Evolutionary conservation across 805 yeast species (phyloP).

Genomic region (Starmerella bombicola): DNA sequence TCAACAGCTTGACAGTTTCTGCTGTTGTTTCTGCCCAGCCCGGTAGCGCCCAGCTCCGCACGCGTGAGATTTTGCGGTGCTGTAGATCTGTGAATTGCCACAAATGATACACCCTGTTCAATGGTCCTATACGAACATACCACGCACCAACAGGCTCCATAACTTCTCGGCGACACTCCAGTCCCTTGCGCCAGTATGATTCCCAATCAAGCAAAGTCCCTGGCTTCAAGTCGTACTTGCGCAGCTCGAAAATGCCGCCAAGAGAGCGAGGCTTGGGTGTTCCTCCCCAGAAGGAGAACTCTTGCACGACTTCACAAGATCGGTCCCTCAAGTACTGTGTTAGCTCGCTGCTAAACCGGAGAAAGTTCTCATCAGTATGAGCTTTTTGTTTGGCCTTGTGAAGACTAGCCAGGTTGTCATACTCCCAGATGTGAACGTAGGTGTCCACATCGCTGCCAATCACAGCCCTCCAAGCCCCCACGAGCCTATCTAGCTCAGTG

Average conservation of each 20-base stretch:
- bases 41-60: conserved; percentile 34
- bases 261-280: conserved; percentile 33
- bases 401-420: conserved; percentile 33
- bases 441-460: conserved; percentile 33
- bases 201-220: conserved; percentile 36
- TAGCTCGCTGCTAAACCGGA: conserved; percentile 24
- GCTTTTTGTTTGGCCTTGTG: conserved; percentile 30
- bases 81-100: conserved; percentile 37
- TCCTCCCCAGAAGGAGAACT: conserved; percentile 37
- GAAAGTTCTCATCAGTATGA: conserved; percentile 22
- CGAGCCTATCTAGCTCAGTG: conserved; percentile 31
- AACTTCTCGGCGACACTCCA: conserved; percentile 34
- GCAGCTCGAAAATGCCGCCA: conserved; percentile 35
- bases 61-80: conserved; percentile 33
- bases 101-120: conserved; percentile 34
- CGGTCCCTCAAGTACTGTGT: conserved; percentile 28
- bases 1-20: conserved; percentile 32
- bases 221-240: conserved; percentile 31
- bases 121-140: conserved; percentile 32
- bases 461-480: conserved; percentile 35
- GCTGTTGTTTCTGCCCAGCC: conserved; percentile 38
- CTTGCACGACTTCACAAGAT: conserved; percentile 31
- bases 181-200: conserved; percentile 32
- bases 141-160: conserved; percentile 39
- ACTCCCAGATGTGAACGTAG: conserved; percentile 34